Conservation (phyloP, 441 rosid species). For the Erysimum cheiri region DNA sequence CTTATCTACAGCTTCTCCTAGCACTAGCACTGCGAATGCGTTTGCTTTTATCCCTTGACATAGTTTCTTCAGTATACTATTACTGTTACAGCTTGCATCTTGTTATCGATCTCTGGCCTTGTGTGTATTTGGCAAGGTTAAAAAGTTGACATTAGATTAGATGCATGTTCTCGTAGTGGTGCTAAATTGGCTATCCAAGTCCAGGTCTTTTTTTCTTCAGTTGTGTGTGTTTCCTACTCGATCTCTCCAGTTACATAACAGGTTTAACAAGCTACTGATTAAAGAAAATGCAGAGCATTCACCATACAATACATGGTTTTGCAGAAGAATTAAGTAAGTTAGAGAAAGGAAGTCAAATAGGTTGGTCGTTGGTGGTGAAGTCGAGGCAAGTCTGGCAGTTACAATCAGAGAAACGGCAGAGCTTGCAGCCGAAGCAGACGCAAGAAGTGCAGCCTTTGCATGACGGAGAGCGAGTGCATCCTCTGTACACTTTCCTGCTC, state of each 20-base stretch:
- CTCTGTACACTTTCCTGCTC: constrained; percentile 86
- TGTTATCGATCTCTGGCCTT: constrained; percentile 12
- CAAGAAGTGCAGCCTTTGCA: constrained; percentile 99
- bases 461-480: constrained; percentile 79
- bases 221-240: constrained; percentile 2
- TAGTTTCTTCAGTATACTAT: too few relatives aligned
- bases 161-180: neutral
- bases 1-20: neutral
- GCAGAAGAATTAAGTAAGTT: constrained; percentile 20
- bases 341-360: constrained; percentile 21
- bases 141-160: neutral
- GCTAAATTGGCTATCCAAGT: neutral
- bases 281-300: constrained; percentile 12
- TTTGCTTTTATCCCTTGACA: neutral
- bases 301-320: constrained; percentile 2
- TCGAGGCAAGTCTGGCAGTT: constrained; percentile 96
- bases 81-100: too few relatives aligned
- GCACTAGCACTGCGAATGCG: neutral
- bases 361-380: constrained; percentile 58
- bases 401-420: constrained; percentile 91
- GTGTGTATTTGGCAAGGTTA: neutral
- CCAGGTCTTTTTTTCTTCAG: neutral
- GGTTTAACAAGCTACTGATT: constrained; percentile 12
- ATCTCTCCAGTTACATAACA: constrained; percentile 6
- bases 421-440: constrained; percentile 93